Base-by-base conservation (phyloP, 140 eudicot genomes). In the Erigeron philadelphicus region DNA sequence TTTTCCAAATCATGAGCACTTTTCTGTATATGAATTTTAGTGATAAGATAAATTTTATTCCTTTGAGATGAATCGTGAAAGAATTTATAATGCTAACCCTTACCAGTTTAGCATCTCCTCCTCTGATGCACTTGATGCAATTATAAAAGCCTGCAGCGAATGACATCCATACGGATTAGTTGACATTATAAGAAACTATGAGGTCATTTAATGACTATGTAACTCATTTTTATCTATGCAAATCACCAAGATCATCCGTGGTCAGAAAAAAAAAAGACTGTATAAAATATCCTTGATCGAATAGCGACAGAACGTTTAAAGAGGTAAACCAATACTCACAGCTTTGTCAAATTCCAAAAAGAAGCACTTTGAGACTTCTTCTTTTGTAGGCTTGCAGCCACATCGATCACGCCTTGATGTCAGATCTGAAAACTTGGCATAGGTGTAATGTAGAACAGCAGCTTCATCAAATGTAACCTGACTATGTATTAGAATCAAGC, bases 21-120 rank as follows among this genome's bases (percentile, higher is more conserved):
- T 55, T 21, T 21, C 11, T 1, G 23, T 10, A 8, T 40, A 9
- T 42, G 13, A 11, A 11, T 11, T 55, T 54, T 69, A 53, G 4
- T 2, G 21, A 38, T 50, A 13, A 48, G 12, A 35, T 48, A 41
- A 35, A 49, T 62, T 44, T 48, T 52, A 49, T 60, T 52, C 15
- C 50, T 4, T 1, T 8, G 12, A 49, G 44, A 35, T 48, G 4
- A 35, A 41, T 21, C 64, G 52, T 50, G 47, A 63, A 63, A 64
- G 12, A 50, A 73, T 41, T 18, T 21, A 41, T 53, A 9, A 13
- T 8, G 17, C 45, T 11, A 42, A 40, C 19, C 25, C 68, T 85
- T 82, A 90, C 97, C 97, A 90, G 73, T 75, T 71, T 46, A 88
- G 76, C 93, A 85, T 88, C 74, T 88, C 96, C 63, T 81, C 93